phyloP scores from a whole-genome alignment of 441 rosid genomes.

The Populus hybrid region DNA sequence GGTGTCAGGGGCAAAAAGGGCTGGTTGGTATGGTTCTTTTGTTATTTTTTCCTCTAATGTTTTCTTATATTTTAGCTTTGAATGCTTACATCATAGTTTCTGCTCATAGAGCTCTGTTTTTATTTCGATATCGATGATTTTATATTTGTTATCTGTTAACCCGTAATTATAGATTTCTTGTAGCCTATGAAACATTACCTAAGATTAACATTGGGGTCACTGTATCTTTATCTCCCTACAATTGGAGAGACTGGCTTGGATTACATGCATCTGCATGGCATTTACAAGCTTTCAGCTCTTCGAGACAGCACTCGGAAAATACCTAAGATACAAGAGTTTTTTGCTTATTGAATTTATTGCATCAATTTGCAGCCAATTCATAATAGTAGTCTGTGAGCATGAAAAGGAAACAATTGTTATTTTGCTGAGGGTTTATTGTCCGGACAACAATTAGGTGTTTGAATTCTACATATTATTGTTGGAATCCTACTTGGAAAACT shows the following conservation, averaged over 20 bases:
- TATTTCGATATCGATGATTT: too few species aligned
- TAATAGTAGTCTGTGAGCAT: background rate
- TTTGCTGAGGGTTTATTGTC: background rate
- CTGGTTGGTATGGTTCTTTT: slow-evolving; percentile 35
- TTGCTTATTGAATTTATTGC: background rate
- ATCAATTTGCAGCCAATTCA: background rate
- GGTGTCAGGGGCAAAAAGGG: slow-evolving; percentile 58
- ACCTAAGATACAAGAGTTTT: background rate
- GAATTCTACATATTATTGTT: too few species aligned
- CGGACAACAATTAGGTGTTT: background rate
- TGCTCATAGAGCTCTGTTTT: background rate
- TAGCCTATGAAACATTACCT: background rate
- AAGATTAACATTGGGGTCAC: background rate
- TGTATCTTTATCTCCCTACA: background rate
- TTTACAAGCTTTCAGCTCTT: background rate
- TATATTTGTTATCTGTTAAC: background rate
- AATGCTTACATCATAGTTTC: background rate
- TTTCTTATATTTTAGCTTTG: background rate
- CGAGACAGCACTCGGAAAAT: background rate
- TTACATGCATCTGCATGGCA: background rate
- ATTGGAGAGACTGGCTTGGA: background rate
- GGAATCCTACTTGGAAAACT: background rate
- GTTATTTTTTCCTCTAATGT: background rate
- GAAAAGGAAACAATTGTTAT: too few species aligned
- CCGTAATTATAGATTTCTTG: background rate